Base-by-base conservation (phyloP, 768 basidiomycete genomes). In the Naganishia randhawae region DNA sequence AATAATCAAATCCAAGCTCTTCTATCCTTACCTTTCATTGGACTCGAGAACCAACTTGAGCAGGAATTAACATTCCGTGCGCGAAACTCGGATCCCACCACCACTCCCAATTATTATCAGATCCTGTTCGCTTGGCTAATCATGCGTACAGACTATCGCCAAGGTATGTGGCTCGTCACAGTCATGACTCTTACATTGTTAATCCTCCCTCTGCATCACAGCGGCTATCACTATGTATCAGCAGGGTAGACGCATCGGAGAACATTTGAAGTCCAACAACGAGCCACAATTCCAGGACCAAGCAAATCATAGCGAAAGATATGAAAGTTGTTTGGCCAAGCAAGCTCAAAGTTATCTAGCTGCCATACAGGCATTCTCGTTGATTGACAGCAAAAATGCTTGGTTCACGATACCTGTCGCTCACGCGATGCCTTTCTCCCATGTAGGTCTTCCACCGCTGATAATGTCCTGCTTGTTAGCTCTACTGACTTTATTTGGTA, bases 51-150 rank as follows among this genome's bases (percentile, higher is more conserved):
- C 63, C 92, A 95, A 76, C 89, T 98, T 22, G 93, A 96, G 81
- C 86, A 85, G 50, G 87, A 89, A 17, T 83, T 99, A 48, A 85
- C 89, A 22, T 97, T 94, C 83, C 95, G 97, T 78, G 90, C 92
- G 8, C 86, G 94, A 69, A 95, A 97, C 78, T 88, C 88, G 19
- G 91, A 99, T 81, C 92, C 95, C 55, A 86, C 90, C 50, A 81
- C 87, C 42, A 85, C 84, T 41, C 94, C 94, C 0, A 88, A 86
- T 75, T 98, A 95, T 82, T 88, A 92, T 39, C 86, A 87, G 74
- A 91, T 98, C 64, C 81, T 98, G n/a, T 95, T 96, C 80, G 88
- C 91, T 53, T 98, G 92, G 92, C 89, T 92, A 78, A 85, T 89
- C 73, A 84, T 85, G 66, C 84, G 90, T 77, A 90, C 90, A 31